Percentiles rank a stretch among this genome's conserved stretches.
phyloP scores from a whole-genome alignment of 1,284 basidiomycete species.

The Fomitopsis betulina region DNA sequence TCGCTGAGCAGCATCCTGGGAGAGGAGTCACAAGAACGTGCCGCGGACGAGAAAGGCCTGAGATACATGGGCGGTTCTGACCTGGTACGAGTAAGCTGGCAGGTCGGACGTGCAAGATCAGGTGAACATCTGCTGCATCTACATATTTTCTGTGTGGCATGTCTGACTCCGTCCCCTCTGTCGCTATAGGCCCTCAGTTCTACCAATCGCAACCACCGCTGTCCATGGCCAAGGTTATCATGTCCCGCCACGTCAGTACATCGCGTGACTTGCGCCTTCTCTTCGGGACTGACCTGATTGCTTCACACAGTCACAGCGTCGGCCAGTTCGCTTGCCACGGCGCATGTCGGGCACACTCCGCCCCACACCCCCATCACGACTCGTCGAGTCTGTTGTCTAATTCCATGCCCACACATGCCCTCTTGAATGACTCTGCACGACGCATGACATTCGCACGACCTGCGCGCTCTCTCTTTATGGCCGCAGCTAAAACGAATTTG shows the following conservation, averaged over 20 bases:
- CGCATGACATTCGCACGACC: constrained; percentile 3
- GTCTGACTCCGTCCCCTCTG: neutral
- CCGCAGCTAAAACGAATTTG: neutral
- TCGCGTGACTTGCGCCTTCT: constrained; percentile 13
- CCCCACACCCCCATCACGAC: constrained; percentile 23
- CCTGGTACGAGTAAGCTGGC: constrained; percentile 28
- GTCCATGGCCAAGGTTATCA: constrained; percentile 34
- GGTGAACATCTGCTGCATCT: constrained; percentile 13
- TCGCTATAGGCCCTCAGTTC: constrained; percentile 17
- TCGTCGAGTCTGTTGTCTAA: constrained; percentile 19
- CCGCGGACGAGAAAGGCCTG: constrained; percentile 5
- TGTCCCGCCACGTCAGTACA: constrained; percentile 31
- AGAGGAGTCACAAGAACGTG: constrained; percentile 21
- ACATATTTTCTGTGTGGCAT: neutral
- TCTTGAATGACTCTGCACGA: constrained; percentile 2
- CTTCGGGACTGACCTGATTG: neutral
- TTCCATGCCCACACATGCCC: neutral
- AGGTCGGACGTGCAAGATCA: constrained; percentile 19
- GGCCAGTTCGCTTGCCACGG: constrained; percentile 22
- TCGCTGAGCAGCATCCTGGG: constrained; percentile 26
- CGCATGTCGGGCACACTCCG: constrained; percentile 22
- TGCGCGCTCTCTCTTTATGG: neutral
- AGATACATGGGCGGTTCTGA: constrained; percentile 24
- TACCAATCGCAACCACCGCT: constrained; percentile 25
- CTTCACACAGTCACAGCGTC: constrained; percentile 22